These are phyloP conservation scores for Hypoxylon crocopeplum DNA, from an alignment of 495 filamentous ascomycete genomes.

Conservation along the genomic window DNA sequence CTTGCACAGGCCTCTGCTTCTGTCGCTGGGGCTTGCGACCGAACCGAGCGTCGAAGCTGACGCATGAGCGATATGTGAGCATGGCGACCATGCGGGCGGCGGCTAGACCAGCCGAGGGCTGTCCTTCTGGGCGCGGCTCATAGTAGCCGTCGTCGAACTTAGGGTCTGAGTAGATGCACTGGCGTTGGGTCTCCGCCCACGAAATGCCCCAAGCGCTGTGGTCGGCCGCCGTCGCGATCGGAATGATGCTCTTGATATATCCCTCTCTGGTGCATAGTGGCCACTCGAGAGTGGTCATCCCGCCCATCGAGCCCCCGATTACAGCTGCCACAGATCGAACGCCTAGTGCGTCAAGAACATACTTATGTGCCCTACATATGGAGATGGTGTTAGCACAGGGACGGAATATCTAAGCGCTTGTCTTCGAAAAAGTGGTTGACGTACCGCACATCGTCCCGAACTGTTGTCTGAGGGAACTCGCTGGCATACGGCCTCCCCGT, in stretches of 20 bases:
- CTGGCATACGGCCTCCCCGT: conserved; percentile 44
- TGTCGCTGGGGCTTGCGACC: conserved; percentile 41
- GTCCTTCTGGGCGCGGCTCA: conserved; percentile 37
- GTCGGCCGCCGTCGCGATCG: conserved; percentile 45
- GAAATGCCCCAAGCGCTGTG: conserved; percentile 50
- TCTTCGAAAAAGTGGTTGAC: background rate
- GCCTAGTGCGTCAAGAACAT: conserved; percentile 45
- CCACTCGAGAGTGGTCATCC: conserved; percentile 50
- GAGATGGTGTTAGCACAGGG: conserved; percentile 1
- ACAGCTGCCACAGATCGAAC: conserved; percentile 43
- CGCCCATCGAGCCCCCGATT: conserved; percentile 49
- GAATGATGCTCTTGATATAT: conserved; percentile 43
- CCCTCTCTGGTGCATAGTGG: conserved; percentile 37
- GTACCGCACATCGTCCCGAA: conserved; percentile 49
- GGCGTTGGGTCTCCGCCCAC: conserved; percentile 48
- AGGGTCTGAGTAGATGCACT: conserved; percentile 44
- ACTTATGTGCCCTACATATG: conserved; percentile 42
- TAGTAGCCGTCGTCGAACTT: conserved; percentile 45
- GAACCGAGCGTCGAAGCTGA: conserved; percentile 45
- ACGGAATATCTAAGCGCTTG: background rate
- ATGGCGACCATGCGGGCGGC: conserved; percentile 51
- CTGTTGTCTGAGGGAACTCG: conserved; percentile 46
- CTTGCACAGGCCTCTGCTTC: conserved; percentile 20
- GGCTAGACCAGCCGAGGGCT: conserved; percentile 41
- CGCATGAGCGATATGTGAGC: conserved; percentile 48